phyloP scores from a whole-genome alignment of 352 stramenopile species.

The Pythium volutum region DNA sequence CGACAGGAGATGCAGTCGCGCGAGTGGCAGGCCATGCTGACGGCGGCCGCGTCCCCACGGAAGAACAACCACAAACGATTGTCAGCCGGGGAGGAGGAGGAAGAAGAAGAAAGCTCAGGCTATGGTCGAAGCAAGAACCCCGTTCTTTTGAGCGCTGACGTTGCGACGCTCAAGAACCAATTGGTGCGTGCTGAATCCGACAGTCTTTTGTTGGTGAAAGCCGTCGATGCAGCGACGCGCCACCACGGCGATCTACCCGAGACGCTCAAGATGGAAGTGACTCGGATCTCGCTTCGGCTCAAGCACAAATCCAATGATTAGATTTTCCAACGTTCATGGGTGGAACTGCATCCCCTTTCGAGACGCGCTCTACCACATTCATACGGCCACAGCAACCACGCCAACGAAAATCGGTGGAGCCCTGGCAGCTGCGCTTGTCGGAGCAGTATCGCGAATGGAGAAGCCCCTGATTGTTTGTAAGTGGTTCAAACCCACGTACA shows the following conservation, averaged over 20 bases:
- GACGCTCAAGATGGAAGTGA: conserved; percentile 50
- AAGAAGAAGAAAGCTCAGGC: conserved; percentile 8
- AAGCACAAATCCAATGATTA: conserved; percentile 3
- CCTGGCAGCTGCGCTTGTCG: too few relatives aligned
- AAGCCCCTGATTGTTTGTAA: too few relatives aligned
- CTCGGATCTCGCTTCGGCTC: conserved; percentile 50
- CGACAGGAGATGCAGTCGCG: conserved; percentile 34
- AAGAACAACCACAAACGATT: not conserved
- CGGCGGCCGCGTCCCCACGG: not conserved
- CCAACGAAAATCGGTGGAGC: too few relatives aligned
- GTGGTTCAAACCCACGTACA: too few relatives aligned
- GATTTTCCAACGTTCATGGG: not conserved
- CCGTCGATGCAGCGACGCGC: conserved; percentile 49
- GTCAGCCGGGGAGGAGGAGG: not conserved
- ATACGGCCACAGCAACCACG: too few relatives aligned
- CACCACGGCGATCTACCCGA: conserved; percentile 54
- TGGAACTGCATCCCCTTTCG: too few relatives aligned
- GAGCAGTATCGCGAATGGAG: too few relatives aligned
- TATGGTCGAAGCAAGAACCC: not conserved
- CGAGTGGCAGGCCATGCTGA: conserved; percentile 35
- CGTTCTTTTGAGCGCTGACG: conserved; percentile 39
- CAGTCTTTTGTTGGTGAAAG: conserved; percentile 62
- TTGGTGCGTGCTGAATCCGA: conserved; percentile 59
- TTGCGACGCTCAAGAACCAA: conserved; percentile 52
- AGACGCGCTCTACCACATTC: too few relatives aligned